Conservation (phyloP, 495 filamentous ascomycete genomes). For the Lasiosphaeria ovina region DNA sequence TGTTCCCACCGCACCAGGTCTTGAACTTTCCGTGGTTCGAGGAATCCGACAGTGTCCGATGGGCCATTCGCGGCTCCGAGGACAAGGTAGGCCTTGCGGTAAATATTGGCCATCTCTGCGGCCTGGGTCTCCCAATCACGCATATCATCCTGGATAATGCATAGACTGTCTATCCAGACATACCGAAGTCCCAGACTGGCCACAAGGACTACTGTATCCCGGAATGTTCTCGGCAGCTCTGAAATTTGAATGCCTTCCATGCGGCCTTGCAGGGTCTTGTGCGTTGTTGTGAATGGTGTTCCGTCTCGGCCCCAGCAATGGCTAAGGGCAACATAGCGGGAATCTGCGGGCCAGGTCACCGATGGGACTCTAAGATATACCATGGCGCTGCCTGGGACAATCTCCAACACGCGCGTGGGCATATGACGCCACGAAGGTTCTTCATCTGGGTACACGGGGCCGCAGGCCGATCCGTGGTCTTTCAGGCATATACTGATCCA, state of each 20-base stretch:
- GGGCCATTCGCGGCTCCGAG: constrained; percentile 17
- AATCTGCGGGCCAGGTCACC: neutral
- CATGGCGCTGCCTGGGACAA: neutral
- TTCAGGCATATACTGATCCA: constrained; percentile 22
- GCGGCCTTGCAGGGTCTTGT: constrained; percentile 5
- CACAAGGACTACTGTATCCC: constrained; percentile 17
- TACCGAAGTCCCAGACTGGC: constrained; percentile 33
- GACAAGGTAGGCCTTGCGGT: constrained; percentile 35
- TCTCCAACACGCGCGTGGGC: constrained; percentile 21
- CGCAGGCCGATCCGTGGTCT: constrained; percentile 17
- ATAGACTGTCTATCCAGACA: constrained; percentile 48
- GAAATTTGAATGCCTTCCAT: constrained; percentile 21
- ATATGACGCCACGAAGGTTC: neutral
- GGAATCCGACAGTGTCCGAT: constrained; percentile 23
- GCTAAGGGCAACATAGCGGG: constrained; percentile 27
- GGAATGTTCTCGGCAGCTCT: constrained; percentile 25
- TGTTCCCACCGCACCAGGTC: constrained; percentile 4
- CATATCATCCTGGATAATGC: constrained; percentile 42
- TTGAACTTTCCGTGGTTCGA: constrained; percentile 3
- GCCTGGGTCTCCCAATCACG: constrained; percentile 40
- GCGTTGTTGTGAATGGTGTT: constrained; percentile 17
- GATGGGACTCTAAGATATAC: constrained; percentile 14
- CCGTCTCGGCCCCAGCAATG: constrained; percentile 28
- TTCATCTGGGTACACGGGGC: neutral
- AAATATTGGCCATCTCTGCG: constrained; percentile 38